phyloP scores from a whole-genome alignment of 768 basidiomycete genomes.

The Phaeotremella skinneri region DNA sequence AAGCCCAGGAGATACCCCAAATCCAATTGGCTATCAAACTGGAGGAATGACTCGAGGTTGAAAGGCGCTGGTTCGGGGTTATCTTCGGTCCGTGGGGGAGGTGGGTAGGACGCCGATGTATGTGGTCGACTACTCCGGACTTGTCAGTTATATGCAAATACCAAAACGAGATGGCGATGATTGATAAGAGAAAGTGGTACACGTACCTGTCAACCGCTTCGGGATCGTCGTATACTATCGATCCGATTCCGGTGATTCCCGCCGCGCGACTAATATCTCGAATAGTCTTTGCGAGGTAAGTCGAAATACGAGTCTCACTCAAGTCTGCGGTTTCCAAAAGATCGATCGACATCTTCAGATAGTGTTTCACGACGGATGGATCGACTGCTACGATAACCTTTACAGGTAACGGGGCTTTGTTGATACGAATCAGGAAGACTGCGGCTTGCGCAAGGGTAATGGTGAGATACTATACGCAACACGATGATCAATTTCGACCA shows the following conservation, averaged over 20 bases:
- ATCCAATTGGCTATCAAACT: conserved; percentile 31
- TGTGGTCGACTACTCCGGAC: conserved; percentile 11
- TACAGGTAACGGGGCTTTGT: conserved; percentile 20
- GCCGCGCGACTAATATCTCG: conserved; percentile 32
- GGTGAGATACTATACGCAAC: conserved; percentile 21
- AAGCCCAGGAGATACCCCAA: conserved; percentile 32
- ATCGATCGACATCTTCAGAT: conserved; percentile 37
- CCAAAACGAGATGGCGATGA: neutral
- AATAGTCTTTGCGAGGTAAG: conserved; percentile 39
- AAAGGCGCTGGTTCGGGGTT: conserved; percentile 8
- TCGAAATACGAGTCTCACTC: conserved; percentile 32
- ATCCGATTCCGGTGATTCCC: conserved; percentile 18
- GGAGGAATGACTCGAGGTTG: conserved; percentile 28
- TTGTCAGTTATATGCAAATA: too few relatives aligned
- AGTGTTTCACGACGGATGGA: conserved; percentile 33
- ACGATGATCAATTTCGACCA: neutral
- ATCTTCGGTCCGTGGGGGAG: neutral
- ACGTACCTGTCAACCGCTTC: neutral
- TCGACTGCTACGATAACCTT: conserved; percentile 21
- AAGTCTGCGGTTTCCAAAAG: conserved; percentile 30
- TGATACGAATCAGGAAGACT: conserved; percentile 31
- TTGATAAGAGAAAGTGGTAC: neutral
- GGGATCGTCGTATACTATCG: neutral
- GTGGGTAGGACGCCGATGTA: conserved; percentile 3
- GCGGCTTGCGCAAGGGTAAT: conserved; percentile 30